Evolutionary conservation across 139 green algal genomes (phyloP).

Genomic region (Protoeuglena noctilucae): DNA sequence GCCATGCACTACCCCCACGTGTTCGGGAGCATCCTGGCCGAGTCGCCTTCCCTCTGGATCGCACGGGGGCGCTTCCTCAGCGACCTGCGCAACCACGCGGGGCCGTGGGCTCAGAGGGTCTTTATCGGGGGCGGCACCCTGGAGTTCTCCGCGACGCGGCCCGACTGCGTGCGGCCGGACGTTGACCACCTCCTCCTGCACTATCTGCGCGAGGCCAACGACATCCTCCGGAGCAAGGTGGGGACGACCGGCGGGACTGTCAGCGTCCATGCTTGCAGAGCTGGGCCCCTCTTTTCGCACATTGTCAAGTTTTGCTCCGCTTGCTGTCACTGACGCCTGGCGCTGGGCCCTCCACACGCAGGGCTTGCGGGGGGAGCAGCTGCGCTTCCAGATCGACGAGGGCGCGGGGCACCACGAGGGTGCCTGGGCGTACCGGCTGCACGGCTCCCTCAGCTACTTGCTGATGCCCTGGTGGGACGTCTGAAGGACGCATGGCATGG

Average conservation of each 20-base stretch:
- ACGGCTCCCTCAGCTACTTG: conserved; percentile 22
- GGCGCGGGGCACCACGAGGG: conserved; percentile 23
- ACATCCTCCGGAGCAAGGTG: too few relatives aligned
- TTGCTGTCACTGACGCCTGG: too few relatives aligned
- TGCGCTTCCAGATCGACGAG: conserved; percentile 20
- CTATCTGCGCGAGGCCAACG: too few relatives aligned
- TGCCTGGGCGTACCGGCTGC: conserved; percentile 28
- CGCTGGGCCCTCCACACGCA: too few relatives aligned
- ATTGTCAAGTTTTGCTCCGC: too few relatives aligned
- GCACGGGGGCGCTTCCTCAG: conserved; percentile 21
- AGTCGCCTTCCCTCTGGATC: conserved; percentile 29
- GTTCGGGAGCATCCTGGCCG: conserved; percentile 20
- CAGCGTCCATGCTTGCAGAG: too few relatives aligned
- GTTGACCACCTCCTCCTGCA: too few relatives aligned
- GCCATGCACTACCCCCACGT: conserved; percentile 26
- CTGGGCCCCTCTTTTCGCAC: too few relatives aligned
- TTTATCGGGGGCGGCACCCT: conserved; percentile 30
- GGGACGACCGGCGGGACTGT: too few relatives aligned
- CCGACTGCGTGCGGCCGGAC: too few relatives aligned
- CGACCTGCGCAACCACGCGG: conserved; percentile 12
- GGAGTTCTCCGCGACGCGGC: too few relatives aligned
- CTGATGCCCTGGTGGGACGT: conserved; percentile 16
- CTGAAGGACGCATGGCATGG: too few relatives aligned
- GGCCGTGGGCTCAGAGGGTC: conserved; percentile 24
- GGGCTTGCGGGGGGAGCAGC: conserved; percentile 11